A percentile compares a stretch with the other conserved stretches of the same genome.
These are phyloP conservation scores for Fistulinella staudtii DNA, from an alignment of 1,284 basidiomycete species.

Conservation along the genomic window DNA sequence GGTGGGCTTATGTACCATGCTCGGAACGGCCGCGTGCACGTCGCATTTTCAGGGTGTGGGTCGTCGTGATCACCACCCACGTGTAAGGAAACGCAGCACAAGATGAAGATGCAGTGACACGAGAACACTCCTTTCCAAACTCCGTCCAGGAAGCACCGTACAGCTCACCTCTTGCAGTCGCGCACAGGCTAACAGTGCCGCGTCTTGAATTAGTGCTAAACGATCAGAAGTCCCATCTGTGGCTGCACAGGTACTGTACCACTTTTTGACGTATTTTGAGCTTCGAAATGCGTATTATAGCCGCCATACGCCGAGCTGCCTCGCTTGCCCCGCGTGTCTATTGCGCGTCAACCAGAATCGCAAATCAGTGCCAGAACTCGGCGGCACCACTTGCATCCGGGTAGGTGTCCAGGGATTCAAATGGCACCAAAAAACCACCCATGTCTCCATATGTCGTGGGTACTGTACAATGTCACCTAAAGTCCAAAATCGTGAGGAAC, in stretches of 20 bases:
- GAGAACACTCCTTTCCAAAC: not conserved
- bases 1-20: conserved; percentile 28
- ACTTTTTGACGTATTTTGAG: conserved; percentile 19
- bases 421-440: conserved; percentile 1
- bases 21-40: conserved; percentile 21
- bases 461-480: conserved; percentile 29
- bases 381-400: not conserved
- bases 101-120: not conserved
- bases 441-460: conserved; percentile 17
- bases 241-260: conserved; percentile 5
- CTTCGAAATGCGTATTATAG: conserved; percentile 2
- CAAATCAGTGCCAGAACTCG: not conserved
- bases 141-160: conserved; percentile 12
- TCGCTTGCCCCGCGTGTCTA: conserved; percentile 18
- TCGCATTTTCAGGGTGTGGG: conserved; percentile 29
- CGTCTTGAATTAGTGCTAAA: not conserved
- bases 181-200: not conserved
- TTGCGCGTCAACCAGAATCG: not conserved
- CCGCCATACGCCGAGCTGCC: conserved; percentile 8
- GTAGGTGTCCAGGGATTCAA: not conserved
- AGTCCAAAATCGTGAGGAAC: conserved; percentile 6
- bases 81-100: conserved; percentile 19
- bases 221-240: conserved; percentile 11
- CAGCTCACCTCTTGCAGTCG: conserved; percentile 1
- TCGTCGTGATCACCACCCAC: conserved; percentile 10